Base-by-base conservation (phyloP, 495 filamentous ascomycete genomes). In the Trypethelium eluteriae region DNA sequence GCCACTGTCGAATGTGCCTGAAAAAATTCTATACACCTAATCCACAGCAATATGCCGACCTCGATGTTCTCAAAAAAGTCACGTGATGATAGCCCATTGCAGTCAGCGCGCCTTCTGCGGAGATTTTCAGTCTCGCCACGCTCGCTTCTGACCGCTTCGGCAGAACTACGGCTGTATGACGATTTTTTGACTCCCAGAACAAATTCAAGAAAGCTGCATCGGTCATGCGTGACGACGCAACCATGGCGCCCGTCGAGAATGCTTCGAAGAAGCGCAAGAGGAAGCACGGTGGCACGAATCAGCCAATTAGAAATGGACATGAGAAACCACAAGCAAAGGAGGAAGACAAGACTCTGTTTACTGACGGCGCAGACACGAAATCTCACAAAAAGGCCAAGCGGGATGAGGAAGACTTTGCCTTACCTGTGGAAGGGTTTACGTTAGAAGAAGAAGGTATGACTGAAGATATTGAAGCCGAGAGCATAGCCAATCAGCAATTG, bases 401-500 rank as follows among this genome's bases (percentile, higher is more conserved):
- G 25, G 39, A 39, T 2, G 36, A 36, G 9, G 59, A 64, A 41
- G 50, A 41, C 38, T 18, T 25, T 1, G 25, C 39, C 34, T 25
- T 11, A 32, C 39, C 39, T 25, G 62, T 38, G 2, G 64, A 66
- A 25, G 44, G 41, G 2, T 70, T 71, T 2, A 64, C 49, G 5
- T 61, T 67, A 25, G 67, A 50, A 34, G 16, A 56, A 39, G 63
- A 72, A 25, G 46, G 46, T 16, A 44, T 63, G 10, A 62, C 70
- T 36, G 66, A 69, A 35, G 68, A 75, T 2, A 64, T 68, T n/a
- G 67, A 68, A 32, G 69, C 66, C 9, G 74, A 76, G 46, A 69
- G 71, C 63, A 65, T 71, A 18, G 69, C 74, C 59, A 76, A 76
- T 63, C 64, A 67, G 44, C 64, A 78, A 39, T 64, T 76, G 18